Evolutionary conservation across 2,329 filamentous ascomycete genomes (phyloP).

Genomic region (Dothiorella sarmentorum): DNA sequence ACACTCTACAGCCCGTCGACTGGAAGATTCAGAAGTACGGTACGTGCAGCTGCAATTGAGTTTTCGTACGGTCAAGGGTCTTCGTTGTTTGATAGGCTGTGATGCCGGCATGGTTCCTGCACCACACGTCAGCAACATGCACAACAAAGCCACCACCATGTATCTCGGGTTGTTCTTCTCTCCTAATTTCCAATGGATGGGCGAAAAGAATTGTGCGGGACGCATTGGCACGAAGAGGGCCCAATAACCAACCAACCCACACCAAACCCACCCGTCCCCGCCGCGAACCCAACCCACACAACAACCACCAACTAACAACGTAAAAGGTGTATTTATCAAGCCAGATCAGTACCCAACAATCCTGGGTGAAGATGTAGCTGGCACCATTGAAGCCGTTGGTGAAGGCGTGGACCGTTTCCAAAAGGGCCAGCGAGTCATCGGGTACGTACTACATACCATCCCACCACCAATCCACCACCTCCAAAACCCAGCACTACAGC

Average conservation of each 20-base stretch:
- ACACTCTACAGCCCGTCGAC: neutral
- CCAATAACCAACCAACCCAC: too few relatives aligned
- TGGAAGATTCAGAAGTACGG: slow-evolving; percentile 9
- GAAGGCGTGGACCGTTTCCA: slow-evolving; percentile 7
- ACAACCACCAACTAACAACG: too few relatives aligned
- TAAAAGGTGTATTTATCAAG: too few relatives aligned
- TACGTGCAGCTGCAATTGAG: neutral
- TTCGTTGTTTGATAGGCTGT: neutral
- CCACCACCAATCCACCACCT: neutral
- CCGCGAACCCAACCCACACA: too few relatives aligned
- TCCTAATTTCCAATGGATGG: neutral
- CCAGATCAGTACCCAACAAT: slow-evolving; percentile 34
- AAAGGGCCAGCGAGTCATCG: slow-evolving; percentile 16
- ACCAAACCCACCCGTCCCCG: too few relatives aligned
- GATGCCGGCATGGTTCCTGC: neutral
- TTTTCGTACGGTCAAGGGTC: neutral
- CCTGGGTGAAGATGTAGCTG: slow-evolving; percentile 38
- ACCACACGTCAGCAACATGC: neutral
- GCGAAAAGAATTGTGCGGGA: neutral
- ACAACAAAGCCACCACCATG: neutral
- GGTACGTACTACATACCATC: slow-evolving; percentile 4
- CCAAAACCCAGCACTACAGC: neutral
- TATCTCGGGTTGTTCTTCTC: neutral
- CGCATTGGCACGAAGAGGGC: too few relatives aligned
- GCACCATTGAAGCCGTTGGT: slow-evolving; percentile 36